Conservation (phyloP, 1,139 yeast genomes). For the Suhomyces ambrosiae region DNA sequence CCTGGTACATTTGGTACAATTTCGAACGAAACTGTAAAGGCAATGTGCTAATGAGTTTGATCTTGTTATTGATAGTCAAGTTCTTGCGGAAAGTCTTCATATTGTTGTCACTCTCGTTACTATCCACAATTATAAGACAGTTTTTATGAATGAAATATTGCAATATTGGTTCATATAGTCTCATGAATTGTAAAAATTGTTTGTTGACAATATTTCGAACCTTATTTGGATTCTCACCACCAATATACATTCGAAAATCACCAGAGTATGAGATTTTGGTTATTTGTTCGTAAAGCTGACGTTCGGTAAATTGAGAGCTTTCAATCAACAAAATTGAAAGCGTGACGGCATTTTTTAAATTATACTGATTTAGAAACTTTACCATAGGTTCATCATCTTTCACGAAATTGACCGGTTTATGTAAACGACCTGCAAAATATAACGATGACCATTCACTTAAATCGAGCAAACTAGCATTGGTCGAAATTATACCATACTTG, state of each 20-base stretch:
- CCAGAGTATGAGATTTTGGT: conserved; percentile 86
- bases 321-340: conserved; percentile 61
- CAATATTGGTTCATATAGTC: conserved; percentile 68
- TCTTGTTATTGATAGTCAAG: conserved; percentile 23
- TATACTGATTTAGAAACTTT: conserved; percentile 69
- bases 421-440: conserved; percentile 90
- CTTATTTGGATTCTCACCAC: conserved; percentile 91
- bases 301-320: conserved; percentile 52
- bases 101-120: conserved; percentile 18
- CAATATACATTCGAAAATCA: conserved; percentile 82
- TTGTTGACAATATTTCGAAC: conserved; percentile 80
- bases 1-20: conserved; percentile 44
- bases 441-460: conserved; percentile 80
- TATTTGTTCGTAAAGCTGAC: conserved; percentile 70
- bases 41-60: conserved; percentile 40
- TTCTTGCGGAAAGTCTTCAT: conserved; percentile 23
- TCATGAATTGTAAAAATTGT: conserved; percentile 69
- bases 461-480: conserved; percentile 63
- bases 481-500: conserved; percentile 84
- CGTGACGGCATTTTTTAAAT: conserved; percentile 75
- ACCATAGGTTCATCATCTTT: conserved; percentile 59
- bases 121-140: conserved; percentile 21
- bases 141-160: conserved; percentile 27
- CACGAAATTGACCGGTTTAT: conserved; percentile 85
- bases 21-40: conserved; percentile 56